phyloP scores from a whole-genome alignment of 257 asterid species.

The Rauvolfia tetraphylla region DNA sequence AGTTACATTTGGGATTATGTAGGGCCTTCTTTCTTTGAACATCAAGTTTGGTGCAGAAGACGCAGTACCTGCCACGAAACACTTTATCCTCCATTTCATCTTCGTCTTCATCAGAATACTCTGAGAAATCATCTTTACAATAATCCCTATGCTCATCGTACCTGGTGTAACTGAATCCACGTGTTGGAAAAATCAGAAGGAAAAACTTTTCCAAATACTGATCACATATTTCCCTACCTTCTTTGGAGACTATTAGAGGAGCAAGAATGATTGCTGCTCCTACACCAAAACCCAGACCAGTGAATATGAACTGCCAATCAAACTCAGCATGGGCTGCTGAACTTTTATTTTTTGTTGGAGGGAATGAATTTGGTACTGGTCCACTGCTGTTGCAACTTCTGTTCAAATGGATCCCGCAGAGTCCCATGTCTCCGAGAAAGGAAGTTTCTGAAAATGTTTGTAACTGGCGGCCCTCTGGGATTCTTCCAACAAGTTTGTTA shows the following conservation, averaged over 20 bases:
- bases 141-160: constrained; percentile 38
- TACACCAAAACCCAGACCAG: constrained; percentile 34
- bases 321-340: not conserved
- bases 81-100: constrained; percentile 23
- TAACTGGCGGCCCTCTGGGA: constrained; percentile 46
- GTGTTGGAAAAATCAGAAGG: constrained; percentile 41
- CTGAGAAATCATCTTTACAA: constrained; percentile 25
- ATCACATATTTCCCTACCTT: constrained; percentile 38
- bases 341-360: not conserved
- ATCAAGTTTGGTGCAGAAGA: constrained; percentile 79
- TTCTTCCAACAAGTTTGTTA: constrained; percentile 36
- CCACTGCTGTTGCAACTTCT: constrained; percentile 16
- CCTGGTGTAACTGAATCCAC: constrained; percentile 47
- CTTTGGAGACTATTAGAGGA: constrained; percentile 44
- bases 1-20: constrained; percentile 63
- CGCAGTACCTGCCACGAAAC: constrained; percentile 51
- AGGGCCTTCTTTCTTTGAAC: constrained; percentile 36
- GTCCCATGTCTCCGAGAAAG: constrained; percentile 38
- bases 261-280: constrained; percentile 55
- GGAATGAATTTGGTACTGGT: not conserved
- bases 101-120: constrained; percentile 35
- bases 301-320: constrained; percentile 53
- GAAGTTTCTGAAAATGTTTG: constrained; percentile 39
- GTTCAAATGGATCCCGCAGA: constrained; percentile 45
- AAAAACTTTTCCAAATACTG: constrained; percentile 26